Percentiles rank a stretch among this genome's conserved stretches.
Evolutionary conservation across 768 basidiomycete genomes (phyloP).

Genomic region (Suillus fuscotomentosus): DNA sequence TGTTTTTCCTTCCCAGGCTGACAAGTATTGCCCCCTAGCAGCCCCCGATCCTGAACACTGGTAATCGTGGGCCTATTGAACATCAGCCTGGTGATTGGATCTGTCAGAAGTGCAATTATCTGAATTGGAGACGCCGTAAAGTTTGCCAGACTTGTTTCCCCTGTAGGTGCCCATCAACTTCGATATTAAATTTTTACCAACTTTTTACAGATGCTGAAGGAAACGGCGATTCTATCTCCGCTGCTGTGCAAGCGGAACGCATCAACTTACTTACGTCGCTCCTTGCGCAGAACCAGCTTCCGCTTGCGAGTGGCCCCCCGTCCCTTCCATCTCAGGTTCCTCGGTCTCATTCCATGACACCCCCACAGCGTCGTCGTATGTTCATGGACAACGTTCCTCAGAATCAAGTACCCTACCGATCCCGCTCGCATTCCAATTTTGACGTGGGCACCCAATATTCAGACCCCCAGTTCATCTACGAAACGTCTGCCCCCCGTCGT

Average conservation of each 20-base stretch:
- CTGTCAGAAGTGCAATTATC: conserved; percentile 80
- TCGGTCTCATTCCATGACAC: conserved; percentile 48
- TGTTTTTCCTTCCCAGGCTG: neutral
- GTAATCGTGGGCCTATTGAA: conserved; percentile 84
- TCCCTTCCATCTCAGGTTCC: conserved; percentile 16
- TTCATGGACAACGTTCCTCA: conserved; percentile 38
- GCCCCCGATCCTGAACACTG: conserved; percentile 86
- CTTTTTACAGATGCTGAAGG: conserved; percentile 70
- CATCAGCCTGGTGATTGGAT: conserved; percentile 85
- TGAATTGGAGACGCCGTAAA: conserved; percentile 85
- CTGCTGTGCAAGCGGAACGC: conserved; percentile 81
- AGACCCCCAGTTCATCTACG: conserved; percentile 60
- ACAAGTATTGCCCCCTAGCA: conserved; percentile 43
- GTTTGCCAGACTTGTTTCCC: conserved; percentile 89
- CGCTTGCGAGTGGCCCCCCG: conserved; percentile 19
- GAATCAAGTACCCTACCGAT: conserved; percentile 32
- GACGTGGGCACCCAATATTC: conserved; percentile 46
- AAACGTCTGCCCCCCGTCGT: conserved; percentile 51
- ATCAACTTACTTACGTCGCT: conserved; percentile 78
- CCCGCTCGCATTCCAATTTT: conserved; percentile 50
- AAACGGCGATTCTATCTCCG: conserved; percentile 84
- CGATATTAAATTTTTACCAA: conserved; percentile 7
- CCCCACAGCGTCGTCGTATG: conserved; percentile 41
- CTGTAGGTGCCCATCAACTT: conserved; percentile 47
- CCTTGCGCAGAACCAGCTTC: conserved; percentile 54